Evolutionary conservation across 495 filamentous ascomycete species (phyloP).

Genomic region (Neurospora cerealis): DNA sequence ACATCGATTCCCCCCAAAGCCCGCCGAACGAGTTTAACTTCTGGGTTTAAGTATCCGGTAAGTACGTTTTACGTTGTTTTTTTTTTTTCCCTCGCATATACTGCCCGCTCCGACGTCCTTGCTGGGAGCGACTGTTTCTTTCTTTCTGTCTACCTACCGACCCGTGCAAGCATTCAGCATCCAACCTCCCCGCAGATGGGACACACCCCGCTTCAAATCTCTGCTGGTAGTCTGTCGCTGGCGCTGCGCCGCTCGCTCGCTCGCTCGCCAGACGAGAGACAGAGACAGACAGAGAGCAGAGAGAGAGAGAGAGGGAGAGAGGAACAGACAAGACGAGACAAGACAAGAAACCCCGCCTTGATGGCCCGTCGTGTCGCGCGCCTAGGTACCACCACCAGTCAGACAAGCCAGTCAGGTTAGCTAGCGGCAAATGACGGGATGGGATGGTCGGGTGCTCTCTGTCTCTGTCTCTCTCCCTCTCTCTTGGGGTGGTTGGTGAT

Average conservation of each 20-base stretch:
- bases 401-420: background rate
- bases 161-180: background rate
- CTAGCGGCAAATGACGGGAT: background rate
- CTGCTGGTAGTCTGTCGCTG: background rate
- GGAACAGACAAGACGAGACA: background rate
- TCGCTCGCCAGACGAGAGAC: background rate
- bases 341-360: background rate
- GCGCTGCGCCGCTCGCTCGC: background rate
- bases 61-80: background rate
- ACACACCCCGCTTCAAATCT: background rate
- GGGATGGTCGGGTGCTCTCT: background rate
- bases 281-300: background rate
- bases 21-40: background rate
- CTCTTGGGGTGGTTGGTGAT: background rate
- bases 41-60: background rate
- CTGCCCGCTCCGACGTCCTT: conserved; percentile 1
- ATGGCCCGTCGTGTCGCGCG: background rate
- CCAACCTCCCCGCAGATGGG: background rate
- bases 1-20: background rate
- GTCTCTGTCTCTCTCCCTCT: background rate
- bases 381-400: background rate
- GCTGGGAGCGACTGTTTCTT: conserved; percentile 8
- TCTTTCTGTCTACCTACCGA: conserved; percentile 7
- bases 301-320: background rate
- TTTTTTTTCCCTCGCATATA: background rate